Evolutionary conservation across 495 filamentous ascomycete species (phyloP).

Genomic region (Pseudoneurospora amorphoporcata): DNA sequence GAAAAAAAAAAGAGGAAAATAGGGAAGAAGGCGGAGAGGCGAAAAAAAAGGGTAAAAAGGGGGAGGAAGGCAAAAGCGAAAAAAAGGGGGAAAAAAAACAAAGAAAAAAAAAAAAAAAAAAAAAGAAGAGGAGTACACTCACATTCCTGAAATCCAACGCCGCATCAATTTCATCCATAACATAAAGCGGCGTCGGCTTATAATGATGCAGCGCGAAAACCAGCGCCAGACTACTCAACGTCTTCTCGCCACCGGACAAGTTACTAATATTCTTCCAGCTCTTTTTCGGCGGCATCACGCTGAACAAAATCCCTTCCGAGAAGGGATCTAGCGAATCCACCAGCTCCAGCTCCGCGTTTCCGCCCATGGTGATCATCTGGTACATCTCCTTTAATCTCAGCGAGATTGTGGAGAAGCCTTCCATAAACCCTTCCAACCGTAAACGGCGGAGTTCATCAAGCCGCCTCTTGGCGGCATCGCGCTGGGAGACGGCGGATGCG

Average conservation of each 20-base stretch:
- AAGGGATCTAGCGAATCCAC: constrained; percentile 95
- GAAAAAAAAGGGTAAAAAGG: background rate
- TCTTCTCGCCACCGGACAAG: constrained; percentile 92
- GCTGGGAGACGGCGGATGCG: constrained; percentile 56
- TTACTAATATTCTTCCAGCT: constrained; percentile 99
- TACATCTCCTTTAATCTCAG: constrained; percentile 98
- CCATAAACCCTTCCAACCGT: constrained; percentile 95
- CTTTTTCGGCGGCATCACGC: constrained; percentile 99
- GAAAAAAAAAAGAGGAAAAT: constrained; percentile 29
- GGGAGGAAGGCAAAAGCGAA: background rate
- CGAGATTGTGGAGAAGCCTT: constrained; percentile 92
- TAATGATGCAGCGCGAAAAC: constrained; percentile 98
- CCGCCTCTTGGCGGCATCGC: constrained; percentile 79
- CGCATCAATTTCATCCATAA: constrained; percentile 99
- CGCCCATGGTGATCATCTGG: constrained; percentile 99
- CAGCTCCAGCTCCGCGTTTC: constrained; percentile 93
- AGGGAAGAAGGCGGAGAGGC: background rate
- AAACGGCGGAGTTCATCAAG: constrained; percentile 84
- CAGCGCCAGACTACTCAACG: constrained; percentile 80
- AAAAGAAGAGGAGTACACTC: constrained; percentile 31
- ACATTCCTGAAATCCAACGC: constrained; percentile 96
- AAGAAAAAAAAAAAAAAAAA: background rate
- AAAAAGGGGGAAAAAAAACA: constrained; percentile 14
- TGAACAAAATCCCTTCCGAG: constrained; percentile 91
- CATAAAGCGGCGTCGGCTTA: constrained; percentile 93